Evolutionary conservation across 208 protist species (phyloP).

Genomic region (Lotmaria passim): DNA sequence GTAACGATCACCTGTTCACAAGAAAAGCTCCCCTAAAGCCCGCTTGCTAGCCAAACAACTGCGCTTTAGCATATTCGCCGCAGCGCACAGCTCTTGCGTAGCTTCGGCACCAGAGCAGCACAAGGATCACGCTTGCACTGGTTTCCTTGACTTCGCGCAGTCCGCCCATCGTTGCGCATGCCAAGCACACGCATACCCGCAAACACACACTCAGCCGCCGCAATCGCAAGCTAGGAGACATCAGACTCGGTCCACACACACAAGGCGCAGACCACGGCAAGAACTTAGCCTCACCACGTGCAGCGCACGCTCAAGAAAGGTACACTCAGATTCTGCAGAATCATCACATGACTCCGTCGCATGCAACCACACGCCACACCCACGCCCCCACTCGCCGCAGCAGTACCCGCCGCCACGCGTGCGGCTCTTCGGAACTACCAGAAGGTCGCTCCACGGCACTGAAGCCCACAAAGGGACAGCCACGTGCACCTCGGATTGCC

Average conservation of each 20-base stretch:
- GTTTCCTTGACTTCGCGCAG: slow-evolving; percentile 45
- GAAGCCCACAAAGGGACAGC: slow-evolving; percentile 17
- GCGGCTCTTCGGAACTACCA: slow-evolving; percentile 64
- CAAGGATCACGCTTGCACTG: slow-evolving; percentile 30
- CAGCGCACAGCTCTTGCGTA: slow-evolving; percentile 34
- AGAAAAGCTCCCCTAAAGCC: too few relatives aligned
- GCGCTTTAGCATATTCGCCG: too few relatives aligned
- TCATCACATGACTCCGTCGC: slow-evolving; percentile 19
- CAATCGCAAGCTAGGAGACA: not conserved
- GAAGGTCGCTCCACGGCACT: slow-evolving; percentile 52
- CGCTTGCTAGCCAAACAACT: too few relatives aligned
- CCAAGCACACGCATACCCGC: not conserved
- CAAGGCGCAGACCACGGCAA: slow-evolving; percentile 20
- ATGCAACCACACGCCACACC: slow-evolving; percentile 5
- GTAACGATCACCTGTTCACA: too few relatives aligned
- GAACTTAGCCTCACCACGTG: slow-evolving; percentile 21
- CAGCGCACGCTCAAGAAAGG: slow-evolving; percentile 31
- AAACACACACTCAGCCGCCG: not conserved
- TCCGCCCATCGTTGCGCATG: not conserved
- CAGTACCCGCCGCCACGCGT: not conserved
- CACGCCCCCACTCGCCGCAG: not conserved
- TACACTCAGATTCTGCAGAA: slow-evolving; percentile 36
- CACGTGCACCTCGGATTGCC: slow-evolving; percentile 65
- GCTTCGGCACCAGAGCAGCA: slow-evolving; percentile 51
- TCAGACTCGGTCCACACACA: slow-evolving; percentile 20